A percentile compares a stretch with the other conserved stretches of the same genome.
These are phyloP conservation scores for Pyrenophora tritici-repentis DNA, from an alignment of 2,329 filamentous ascomycete species.

Conservation along the genomic window DNA sequence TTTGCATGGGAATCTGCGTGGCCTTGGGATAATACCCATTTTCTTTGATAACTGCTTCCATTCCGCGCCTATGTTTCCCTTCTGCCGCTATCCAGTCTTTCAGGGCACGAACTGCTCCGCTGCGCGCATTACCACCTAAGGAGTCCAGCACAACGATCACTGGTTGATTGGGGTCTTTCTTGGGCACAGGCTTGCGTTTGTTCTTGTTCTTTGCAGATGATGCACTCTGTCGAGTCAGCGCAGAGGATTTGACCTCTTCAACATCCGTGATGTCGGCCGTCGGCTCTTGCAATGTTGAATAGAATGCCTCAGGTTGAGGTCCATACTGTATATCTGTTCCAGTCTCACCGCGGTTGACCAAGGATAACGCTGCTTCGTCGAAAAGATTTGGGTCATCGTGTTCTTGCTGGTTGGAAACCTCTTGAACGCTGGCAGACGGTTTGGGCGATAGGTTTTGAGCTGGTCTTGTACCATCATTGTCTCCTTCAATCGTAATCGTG, in stretches of 20 bases:
- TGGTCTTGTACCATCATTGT: not conserved
- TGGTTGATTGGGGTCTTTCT: constrained; percentile 52
- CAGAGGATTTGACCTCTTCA: constrained; percentile 5
- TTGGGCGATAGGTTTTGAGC: not conserved
- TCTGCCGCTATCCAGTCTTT: constrained; percentile 80
- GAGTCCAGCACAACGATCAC: constrained; percentile 89
- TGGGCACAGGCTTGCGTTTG: constrained; percentile 31
- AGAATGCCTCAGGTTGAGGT: not conserved
- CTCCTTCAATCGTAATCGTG: not conserved
- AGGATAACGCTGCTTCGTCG: constrained; percentile 28
- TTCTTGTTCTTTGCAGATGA: constrained; percentile 28
- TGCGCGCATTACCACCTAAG: constrained; percentile 63
- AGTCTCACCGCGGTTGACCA: constrained; percentile 26
- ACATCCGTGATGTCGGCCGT: not conserved
- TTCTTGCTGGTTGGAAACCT: not conserved
- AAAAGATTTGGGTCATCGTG: constrained; percentile 27
- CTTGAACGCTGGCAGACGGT: not conserved
- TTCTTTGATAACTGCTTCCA: constrained; percentile 52
- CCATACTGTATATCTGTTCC: not conserved
- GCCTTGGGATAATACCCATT: constrained; percentile 69
- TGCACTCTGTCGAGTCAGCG: constrained; percentile 11
- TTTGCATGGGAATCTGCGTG: constrained; percentile 72
- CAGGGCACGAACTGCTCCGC: constrained; percentile 66
- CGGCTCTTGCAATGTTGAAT: not conserved
- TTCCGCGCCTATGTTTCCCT: constrained; percentile 65